Evolutionary conservation across 1,139 yeast species (phyloP).

Genomic region (Hemisphaericaspora xylofermentans): DNA sequence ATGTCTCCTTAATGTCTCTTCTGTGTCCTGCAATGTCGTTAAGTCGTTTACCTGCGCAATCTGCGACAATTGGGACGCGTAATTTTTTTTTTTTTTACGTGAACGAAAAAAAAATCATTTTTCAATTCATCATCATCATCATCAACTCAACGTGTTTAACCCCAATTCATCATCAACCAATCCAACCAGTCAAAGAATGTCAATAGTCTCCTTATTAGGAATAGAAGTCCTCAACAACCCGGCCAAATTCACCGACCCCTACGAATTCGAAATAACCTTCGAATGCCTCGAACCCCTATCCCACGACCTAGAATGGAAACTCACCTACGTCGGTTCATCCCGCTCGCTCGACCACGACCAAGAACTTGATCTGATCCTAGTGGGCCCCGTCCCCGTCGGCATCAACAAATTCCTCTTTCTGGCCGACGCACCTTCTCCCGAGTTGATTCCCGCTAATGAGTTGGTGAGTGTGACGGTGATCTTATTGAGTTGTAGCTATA

Average conservation of each 20-base stretch:
- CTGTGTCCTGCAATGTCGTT: too few species aligned
- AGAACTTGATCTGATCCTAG: constrained; percentile 89
- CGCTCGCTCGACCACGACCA: constrained; percentile 94
- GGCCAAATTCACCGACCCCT: constrained; percentile 89
- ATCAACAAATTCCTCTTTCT: constrained; percentile 87
- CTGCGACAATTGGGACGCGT: too few species aligned
- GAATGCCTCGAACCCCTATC: constrained; percentile 92
- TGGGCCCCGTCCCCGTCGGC: constrained; percentile 98
- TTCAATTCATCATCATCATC: too few species aligned
- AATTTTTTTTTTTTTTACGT: too few species aligned
- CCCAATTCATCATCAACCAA: neutral
- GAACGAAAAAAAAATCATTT: too few species aligned
- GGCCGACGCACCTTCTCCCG: constrained; percentile 97
- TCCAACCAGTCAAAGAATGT: constrained; percentile 50
- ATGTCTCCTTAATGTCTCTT: too few species aligned
- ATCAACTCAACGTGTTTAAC: too few species aligned
- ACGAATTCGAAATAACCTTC: constrained; percentile 94
- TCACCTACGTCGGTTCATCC: constrained; percentile 94
- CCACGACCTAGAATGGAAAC: constrained; percentile 95
- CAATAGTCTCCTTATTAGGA: constrained; percentile 89
- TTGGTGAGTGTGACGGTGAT: constrained; percentile 94
- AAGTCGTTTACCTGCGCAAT: too few species aligned
- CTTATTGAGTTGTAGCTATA: constrained; percentile 85
- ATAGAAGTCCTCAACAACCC: constrained; percentile 94
- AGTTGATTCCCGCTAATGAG: constrained; percentile 91